These are phyloP conservation scores for Juglanconis juglandina DNA, from an alignment of 2,329 filamentous ascomycete species.

Conservation along the genomic window DNA sequence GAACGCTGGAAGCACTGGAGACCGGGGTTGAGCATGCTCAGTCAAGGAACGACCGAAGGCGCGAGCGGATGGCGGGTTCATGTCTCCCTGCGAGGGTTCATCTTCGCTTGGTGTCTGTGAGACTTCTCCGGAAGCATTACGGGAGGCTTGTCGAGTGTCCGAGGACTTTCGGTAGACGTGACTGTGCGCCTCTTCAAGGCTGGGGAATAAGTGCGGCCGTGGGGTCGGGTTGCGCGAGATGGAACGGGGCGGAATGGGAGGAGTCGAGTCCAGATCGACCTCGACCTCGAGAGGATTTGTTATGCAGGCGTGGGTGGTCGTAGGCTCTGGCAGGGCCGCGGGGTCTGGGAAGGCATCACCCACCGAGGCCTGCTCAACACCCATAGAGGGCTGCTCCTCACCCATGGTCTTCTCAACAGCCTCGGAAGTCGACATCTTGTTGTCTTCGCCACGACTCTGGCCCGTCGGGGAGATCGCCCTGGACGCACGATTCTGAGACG, in stretches of 20 bases:
- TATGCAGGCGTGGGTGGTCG: neutral
- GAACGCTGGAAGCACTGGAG: neutral
- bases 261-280: neutral
- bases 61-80: neutral
- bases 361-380: neutral
- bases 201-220: slow-evolving; percentile 33
- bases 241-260: neutral
- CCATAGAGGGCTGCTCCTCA: no score
- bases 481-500: no score
- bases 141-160: slow-evolving; percentile 4
- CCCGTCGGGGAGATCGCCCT: no score
- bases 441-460: no score
- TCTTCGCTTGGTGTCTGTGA: neutral
- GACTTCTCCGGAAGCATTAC: slow-evolving; percentile 6
- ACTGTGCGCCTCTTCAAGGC: slow-evolving; percentile 36
- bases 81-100: slow-evolving; percentile 3
- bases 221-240: slow-evolving; percentile 21
- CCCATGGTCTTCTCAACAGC: slow-evolving; percentile 31
- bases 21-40: neutral
- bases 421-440: no score
- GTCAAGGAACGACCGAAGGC: slow-evolving; percentile 4
- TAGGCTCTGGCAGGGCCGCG: neutral
- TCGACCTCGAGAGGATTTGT: neutral
- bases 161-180: slow-evolving; percentile 32
- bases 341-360: neutral